Conservation (phyloP, 345 rosid species). For the Salix udensis region DNA sequence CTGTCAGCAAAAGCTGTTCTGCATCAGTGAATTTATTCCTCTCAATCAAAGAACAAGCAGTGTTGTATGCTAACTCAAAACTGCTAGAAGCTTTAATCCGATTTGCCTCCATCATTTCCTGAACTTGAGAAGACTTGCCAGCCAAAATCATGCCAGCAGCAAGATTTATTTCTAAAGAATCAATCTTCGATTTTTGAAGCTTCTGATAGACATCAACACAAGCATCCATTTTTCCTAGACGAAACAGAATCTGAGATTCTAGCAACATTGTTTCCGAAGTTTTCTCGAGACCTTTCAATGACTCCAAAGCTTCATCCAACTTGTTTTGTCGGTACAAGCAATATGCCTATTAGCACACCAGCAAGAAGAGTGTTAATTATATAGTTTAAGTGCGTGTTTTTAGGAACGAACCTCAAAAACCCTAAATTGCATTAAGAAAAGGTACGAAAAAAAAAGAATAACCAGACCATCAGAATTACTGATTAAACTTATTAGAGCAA, state of each 20-base stretch:
- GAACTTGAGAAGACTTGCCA: conserved; percentile 74
- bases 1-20: conserved; percentile 75
- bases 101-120: conserved; percentile 54
- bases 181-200: conserved; percentile 54
- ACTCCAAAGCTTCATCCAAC: conserved; percentile 64
- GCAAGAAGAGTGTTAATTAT: not conserved
- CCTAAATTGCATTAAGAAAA: not conserved
- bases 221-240: conserved; percentile 67
- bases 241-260: conserved; percentile 83
- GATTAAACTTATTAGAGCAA: too few species aligned
- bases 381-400: too few species aligned
- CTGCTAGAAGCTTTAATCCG: conserved; percentile 67
- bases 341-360: conserved; percentile 53
- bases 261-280: conserved; percentile 53
- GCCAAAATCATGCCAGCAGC: conserved; percentile 74
- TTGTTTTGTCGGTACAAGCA: conserved; percentile 89
- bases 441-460: too few species aligned
- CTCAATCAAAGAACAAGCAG: conserved; percentile 84
- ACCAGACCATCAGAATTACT: too few species aligned
- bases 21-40: conserved; percentile 58
- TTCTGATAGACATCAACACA: conserved; percentile 63
- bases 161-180: conserved; percentile 57
- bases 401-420: not conserved
- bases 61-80: conserved; percentile 82
- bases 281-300: conserved; percentile 49